Base-by-base conservation (phyloP, 2,329 filamentous ascomycete species). In the Fusarium poae region DNA sequence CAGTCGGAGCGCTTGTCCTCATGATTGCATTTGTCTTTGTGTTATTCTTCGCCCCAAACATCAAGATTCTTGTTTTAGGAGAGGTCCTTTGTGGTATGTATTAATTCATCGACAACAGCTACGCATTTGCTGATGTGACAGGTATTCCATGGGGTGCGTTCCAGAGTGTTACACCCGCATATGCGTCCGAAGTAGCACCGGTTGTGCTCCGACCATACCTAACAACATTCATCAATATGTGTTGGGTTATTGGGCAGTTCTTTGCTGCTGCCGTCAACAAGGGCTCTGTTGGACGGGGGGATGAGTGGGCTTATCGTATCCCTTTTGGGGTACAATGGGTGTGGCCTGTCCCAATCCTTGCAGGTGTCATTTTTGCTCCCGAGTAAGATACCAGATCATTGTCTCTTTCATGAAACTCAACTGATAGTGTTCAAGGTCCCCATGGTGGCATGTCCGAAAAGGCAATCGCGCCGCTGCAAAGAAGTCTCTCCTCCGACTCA, bases 171-270 rank as follows among this genome's bases (percentile, higher is more conserved):
- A 82, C 82, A 1, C 82, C 84, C 0, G 82, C 84, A 0, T 88
- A 88, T 67, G 85, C 85, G 0, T 84, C 86, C 8, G 86, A 88
- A 64, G 80, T 85, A 13, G 79, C 81, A 6, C 82, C 82, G n/a
- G 74, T 80, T 45, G 81, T 81, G 3, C 80, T 88, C 3, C 79
- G 85, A 5, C 81, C 82, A 0, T 86, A 86, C 44, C 78, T 88
- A 5, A 87, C 85, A 0, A 84, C 83, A 0, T 86, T 84, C 54
- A 84, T 85, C 71, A 88, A 88, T 65, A 80, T 87, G 75, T 87
- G 85, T 67, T 88, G 85, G 83, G 83, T 85, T 5, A 83, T 87
- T 48, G 86, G 86, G 1, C 85, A 88, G 63, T 80, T 88, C 66
- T 79, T 85, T 45, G 80, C 81, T 1, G 80, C 82, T 1, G 83